These are phyloP conservation scores for Lathyrus tuberosus DNA, from an alignment of 306 rosid species.

Conservation along the genomic window DNA sequence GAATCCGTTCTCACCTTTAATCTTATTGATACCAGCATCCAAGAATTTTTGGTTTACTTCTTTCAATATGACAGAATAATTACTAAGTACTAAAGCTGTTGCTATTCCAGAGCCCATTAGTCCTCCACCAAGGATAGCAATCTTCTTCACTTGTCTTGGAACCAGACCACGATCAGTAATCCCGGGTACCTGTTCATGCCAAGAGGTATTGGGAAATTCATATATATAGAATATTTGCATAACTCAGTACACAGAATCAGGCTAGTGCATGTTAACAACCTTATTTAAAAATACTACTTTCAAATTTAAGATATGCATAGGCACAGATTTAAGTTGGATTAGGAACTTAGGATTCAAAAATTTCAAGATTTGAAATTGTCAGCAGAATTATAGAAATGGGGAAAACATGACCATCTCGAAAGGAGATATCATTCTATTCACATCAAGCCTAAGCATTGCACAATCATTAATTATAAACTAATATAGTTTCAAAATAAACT, in stretches of 20 bases:
- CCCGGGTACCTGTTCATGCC: slow-evolving; percentile 76
- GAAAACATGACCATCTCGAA: neutral
- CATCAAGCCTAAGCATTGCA: slow-evolving; percentile 10
- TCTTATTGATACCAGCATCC: slow-evolving; percentile 85
- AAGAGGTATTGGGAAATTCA: slow-evolving; percentile 30
- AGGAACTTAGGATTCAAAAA: slow-evolving; percentile 1
- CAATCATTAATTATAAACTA: neutral
- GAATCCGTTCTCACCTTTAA: slow-evolving; percentile 65
- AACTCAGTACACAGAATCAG: slow-evolving; percentile 11
- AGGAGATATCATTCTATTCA: slow-evolving; percentile 23
- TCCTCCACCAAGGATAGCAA: slow-evolving; percentile 96
- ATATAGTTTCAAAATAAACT: slow-evolving; percentile 1
- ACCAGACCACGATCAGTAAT: slow-evolving; percentile 80
- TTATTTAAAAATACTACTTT: slow-evolving; percentile 10
- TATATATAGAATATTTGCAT: neutral
- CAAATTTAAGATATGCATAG: slow-evolving; percentile 13
- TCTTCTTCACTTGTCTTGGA: slow-evolving; percentile 78
- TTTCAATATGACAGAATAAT: slow-evolving; percentile 80
- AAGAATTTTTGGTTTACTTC: slow-evolving; percentile 87
- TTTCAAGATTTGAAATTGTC: slow-evolving; percentile 7
- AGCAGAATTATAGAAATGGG: neutral
- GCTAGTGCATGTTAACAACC: slow-evolving; percentile 12
- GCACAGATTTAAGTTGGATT: slow-evolving; percentile 17
- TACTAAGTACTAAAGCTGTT: slow-evolving; percentile 77
- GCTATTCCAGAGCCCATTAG: slow-evolving; percentile 99